These are phyloP conservation scores for Camellia sinensis DNA, from an alignment of 148 eudicot species.

Conservation along the genomic window DNA sequence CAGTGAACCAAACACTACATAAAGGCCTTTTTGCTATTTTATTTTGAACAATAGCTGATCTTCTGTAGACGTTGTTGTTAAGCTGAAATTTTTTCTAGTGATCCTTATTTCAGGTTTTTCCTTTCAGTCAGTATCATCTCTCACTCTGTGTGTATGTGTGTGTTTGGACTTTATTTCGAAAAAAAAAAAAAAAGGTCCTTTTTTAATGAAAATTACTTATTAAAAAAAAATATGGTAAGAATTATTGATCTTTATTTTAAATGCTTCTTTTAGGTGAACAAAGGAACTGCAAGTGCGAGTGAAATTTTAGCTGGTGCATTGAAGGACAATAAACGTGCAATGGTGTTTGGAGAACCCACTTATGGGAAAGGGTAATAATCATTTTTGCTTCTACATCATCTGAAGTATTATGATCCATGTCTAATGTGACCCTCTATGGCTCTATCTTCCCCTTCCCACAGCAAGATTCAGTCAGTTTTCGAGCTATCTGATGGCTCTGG, in stretches of 20 bases:
- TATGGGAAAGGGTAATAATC: constrained; percentile 90
- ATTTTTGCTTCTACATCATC: neutral
- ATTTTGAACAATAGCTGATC: neutral
- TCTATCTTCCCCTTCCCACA: constrained; percentile 19
- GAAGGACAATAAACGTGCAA: constrained; percentile 95
- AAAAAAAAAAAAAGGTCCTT: neutral
- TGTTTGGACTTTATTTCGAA: neutral
- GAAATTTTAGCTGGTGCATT: constrained; percentile 98
- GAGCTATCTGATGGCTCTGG: constrained; percentile 99
- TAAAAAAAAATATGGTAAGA: no score
- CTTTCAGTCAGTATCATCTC: neutral
- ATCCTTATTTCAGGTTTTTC: neutral
- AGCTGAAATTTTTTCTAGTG: neutral
- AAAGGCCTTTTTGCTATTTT: neutral
- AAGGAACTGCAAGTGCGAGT: constrained; percentile 99
- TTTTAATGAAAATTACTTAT: no score
- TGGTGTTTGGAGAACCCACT: constrained; percentile 87
- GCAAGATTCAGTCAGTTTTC: constrained; percentile 96
- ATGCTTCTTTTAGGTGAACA: constrained; percentile 64
- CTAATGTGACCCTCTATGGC: neutral
- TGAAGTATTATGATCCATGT: neutral
- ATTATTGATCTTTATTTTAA: neutral
- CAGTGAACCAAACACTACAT: no score
- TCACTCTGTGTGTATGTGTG: neutral
- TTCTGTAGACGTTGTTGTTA: neutral